phyloP scores from a whole-genome alignment of 169 alveolate genomes.

The Eimeria brunetti region DNA sequence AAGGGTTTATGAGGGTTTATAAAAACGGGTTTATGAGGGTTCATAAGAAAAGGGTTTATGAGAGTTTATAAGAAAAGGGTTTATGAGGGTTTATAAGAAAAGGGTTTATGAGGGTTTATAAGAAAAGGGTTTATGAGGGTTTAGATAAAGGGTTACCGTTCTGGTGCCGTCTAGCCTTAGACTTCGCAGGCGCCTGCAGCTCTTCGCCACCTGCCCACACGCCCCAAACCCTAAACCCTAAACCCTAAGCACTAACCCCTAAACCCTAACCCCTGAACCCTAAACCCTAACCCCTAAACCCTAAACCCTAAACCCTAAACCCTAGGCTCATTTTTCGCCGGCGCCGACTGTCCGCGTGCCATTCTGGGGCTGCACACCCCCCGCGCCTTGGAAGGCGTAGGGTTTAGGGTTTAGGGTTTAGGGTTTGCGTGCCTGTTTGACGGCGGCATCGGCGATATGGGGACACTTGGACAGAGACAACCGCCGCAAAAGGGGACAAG shows the following conservation, averaged over 20 bases:
- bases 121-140: neutral
- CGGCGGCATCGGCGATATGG: conserved; percentile 55
- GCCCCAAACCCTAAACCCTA: neutral
- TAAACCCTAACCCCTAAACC: neutral
- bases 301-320: neutral
- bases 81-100: no score
- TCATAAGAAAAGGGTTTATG: no score
- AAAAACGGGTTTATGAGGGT: no score
- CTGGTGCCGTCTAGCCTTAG: conserved; percentile 74
- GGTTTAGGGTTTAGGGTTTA: conserved; percentile 29
- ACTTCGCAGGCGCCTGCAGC: conserved; percentile 56
- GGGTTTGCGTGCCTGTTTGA: conserved; percentile 53
- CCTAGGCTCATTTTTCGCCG: neutral
- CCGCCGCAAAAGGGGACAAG: conserved; percentile 32
- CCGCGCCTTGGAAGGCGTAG: neutral
- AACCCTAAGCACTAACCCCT: neutral
- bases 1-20: no score
- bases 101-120: no score
- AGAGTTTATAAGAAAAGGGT: no score
- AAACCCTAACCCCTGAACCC: conserved; percentile 4
- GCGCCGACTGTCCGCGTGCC: neutral
- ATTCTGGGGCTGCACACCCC: neutral
- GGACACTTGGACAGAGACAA: conserved; percentile 74
- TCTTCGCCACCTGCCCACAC: conserved; percentile 50
- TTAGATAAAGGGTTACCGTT: neutral